A percentile compares a stretch with the other conserved stretches of the same genome.
Conservation (phyloP, 2,329 filamentous ascomycete species). For the Pseudomassariella vexata region DNA sequence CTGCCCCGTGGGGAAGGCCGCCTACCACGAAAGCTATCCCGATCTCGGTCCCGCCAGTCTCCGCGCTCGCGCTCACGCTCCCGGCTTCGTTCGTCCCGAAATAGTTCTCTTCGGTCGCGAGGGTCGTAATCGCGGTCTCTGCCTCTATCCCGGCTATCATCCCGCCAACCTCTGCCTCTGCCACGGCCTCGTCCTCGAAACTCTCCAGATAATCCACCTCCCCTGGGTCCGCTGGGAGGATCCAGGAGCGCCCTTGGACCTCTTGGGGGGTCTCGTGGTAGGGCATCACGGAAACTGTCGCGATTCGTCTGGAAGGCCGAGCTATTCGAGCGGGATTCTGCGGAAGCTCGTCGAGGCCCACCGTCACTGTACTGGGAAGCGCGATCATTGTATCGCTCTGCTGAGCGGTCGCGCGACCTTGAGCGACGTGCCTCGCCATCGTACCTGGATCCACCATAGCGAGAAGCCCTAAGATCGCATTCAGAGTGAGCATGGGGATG, state of each 20-base stretch:
- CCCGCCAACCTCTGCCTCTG: slow-evolving; percentile 52
- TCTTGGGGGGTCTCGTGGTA: slow-evolving; percentile 67
- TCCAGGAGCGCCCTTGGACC: slow-evolving; percentile 77
- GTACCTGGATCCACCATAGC: slow-evolving; percentile 54
- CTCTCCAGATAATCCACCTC: slow-evolving; percentile 60
- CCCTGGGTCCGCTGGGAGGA: slow-evolving; percentile 60
- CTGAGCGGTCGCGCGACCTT: slow-evolving; percentile 64
- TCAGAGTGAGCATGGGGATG: slow-evolving; percentile 3
- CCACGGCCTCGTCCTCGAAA: slow-evolving; percentile 52
- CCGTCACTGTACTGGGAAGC: slow-evolving; percentile 51
- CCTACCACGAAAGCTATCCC: slow-evolving; percentile 49
- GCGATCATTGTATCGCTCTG: slow-evolving; percentile 55
- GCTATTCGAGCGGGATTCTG: slow-evolving; percentile 50
- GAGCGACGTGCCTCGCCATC: slow-evolving; percentile 57
- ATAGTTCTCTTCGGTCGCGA: slow-evolving; percentile 47
- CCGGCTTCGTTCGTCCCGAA: slow-evolving; percentile 53
- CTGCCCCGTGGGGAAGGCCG: slow-evolving; percentile 56
- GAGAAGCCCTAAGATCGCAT: slow-evolving; percentile 35
- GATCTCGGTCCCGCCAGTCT: slow-evolving; percentile 46
- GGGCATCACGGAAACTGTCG: slow-evolving; percentile 49
- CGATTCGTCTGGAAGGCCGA: slow-evolving; percentile 56
- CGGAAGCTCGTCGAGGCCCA: slow-evolving; percentile 64
- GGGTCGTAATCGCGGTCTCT: slow-evolving; percentile 57
- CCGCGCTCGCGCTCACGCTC: slow-evolving; percentile 52
- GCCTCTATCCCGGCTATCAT: slow-evolving; percentile 56